phyloP scores from a whole-genome alignment of 306 rosid genomes.

The Pyrus betulifolia region DNA sequence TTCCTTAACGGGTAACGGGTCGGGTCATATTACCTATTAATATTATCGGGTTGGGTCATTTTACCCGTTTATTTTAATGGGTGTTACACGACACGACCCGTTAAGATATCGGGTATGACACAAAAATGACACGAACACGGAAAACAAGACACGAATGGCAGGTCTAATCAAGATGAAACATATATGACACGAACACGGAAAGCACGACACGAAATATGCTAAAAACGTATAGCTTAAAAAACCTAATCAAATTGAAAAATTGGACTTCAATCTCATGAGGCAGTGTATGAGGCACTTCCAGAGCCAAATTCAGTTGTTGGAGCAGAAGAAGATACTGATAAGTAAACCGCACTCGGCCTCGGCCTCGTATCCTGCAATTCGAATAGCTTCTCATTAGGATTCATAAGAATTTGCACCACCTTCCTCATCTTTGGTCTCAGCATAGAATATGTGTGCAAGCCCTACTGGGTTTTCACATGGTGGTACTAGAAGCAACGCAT shows the following conservation, averaged over 20 bases:
- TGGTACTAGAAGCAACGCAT: too few species aligned
- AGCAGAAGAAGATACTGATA: conserved; percentile 25
- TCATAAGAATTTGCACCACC: conserved; percentile 39
- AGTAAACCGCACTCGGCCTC: conserved; percentile 30
- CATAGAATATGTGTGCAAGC: conserved; percentile 37
- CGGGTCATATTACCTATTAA: too few species aligned
- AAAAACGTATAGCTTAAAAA: background rate
- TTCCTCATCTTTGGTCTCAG: conserved; percentile 48
- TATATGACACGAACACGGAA: background rate
- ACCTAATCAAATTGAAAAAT: background rate
- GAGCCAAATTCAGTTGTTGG: conserved; percentile 23
- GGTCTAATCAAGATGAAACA: background rate
- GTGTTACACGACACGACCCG: too few species aligned
- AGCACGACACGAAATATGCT: background rate
- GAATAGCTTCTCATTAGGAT: conserved; percentile 36
- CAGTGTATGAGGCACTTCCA: background rate
- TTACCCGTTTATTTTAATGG: too few species aligned
- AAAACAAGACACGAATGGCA: too few species aligned
- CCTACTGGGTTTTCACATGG: too few species aligned
- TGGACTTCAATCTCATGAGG: background rate
- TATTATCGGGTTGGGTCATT: too few species aligned
- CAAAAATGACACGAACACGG: too few species aligned
- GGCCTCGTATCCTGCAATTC: conserved; percentile 20
- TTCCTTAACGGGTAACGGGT: too few species aligned
- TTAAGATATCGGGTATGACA: too few species aligned